phyloP scores from a whole-genome alignment of 2,329 filamentous ascomycete genomes.

The Cladobotryum protrusum region DNA sequence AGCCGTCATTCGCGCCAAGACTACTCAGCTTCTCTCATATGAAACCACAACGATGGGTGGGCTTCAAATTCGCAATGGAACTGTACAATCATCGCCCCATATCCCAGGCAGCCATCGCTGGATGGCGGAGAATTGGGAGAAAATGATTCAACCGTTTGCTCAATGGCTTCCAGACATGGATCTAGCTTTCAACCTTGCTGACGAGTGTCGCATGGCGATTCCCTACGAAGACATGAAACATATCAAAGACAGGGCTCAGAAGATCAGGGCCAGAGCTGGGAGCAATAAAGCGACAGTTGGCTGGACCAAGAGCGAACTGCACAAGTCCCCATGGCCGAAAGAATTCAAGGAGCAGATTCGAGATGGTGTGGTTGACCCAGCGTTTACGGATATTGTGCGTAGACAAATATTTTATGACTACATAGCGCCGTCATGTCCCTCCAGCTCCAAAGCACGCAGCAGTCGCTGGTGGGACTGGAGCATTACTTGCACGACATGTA shows the following conservation, averaged over 20 bases:
- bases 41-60: slow-evolving; percentile 33
- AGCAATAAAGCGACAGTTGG: not conserved
- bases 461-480: slow-evolving; percentile 34
- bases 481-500: slow-evolving; percentile 26
- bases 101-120: slow-evolving; percentile 28
- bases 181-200: slow-evolving; percentile 68
- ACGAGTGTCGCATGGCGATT: slow-evolving; percentile 53
- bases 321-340: slow-evolving; percentile 13
- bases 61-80: slow-evolving; percentile 55
- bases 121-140: slow-evolving; percentile 36
- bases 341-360: slow-evolving; percentile 10
- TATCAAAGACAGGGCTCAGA: slow-evolving; percentile 50
- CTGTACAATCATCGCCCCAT: slow-evolving; percentile 35
- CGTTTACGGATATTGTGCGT: slow-evolving; percentile 17
- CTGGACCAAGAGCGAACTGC: slow-evolving; percentile 1
- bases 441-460: slow-evolving; percentile 37
- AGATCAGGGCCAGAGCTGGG: not conserved
- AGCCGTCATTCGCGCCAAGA: slow-evolving; percentile 54
- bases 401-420: slow-evolving; percentile 30
- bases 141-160: slow-evolving; percentile 63
- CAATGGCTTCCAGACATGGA: slow-evolving; percentile 72
- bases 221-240: slow-evolving; percentile 51
- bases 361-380: slow-evolving; percentile 2
- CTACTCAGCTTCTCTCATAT: slow-evolving; percentile 25
- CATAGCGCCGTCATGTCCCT: slow-evolving; percentile 37